Conservation (phyloP, 2,329 filamentous ascomycete genomes). For the Paecilomyces sp. region DNA sequence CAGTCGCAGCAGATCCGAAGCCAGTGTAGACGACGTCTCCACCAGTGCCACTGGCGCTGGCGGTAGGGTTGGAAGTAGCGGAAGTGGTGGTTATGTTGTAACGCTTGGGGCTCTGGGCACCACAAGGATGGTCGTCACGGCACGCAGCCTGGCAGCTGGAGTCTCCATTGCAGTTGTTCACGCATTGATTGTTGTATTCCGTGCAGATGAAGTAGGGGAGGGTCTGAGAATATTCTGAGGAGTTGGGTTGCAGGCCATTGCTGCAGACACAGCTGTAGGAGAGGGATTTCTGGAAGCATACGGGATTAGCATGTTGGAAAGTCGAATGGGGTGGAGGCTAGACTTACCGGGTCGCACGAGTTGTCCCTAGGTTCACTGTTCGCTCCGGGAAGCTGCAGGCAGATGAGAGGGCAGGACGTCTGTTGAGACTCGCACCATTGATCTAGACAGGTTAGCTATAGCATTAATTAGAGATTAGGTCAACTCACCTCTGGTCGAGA, state of each 20-base stretch:
- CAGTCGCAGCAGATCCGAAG: constrained; percentile 30
- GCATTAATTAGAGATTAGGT: background rate
- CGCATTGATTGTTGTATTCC: constrained; percentile 50
- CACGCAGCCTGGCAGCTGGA: constrained; percentile 46
- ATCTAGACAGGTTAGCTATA: constrained; percentile 17
- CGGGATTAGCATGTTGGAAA: background rate
- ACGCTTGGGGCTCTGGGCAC: constrained; percentile 50
- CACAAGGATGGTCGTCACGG: constrained; percentile 51
- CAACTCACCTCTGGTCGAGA: constrained; percentile 28
- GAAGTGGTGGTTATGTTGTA: constrained; percentile 46
- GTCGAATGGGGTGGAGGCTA: too few species aligned
- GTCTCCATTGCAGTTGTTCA: constrained; percentile 41
- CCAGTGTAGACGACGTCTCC: constrained; percentile 38
- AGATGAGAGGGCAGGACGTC: constrained; percentile 38
- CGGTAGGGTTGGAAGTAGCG: constrained; percentile 24
- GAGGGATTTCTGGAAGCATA: constrained; percentile 35
- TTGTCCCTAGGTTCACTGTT: constrained; percentile 28
- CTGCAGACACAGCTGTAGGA: constrained; percentile 50
- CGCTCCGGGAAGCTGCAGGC: constrained; percentile 32
- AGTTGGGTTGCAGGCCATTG: constrained; percentile 48
- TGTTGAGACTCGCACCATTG: constrained; percentile 38
- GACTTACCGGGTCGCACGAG: constrained; percentile 33
- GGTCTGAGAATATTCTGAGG: constrained; percentile 56
- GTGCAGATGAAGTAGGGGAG: constrained; percentile 57
- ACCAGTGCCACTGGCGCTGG: constrained; percentile 24